phyloP scores from a whole-genome alignment of 2,329 filamentous ascomycete genomes.

The Aspergillus aculeatinus region DNA sequence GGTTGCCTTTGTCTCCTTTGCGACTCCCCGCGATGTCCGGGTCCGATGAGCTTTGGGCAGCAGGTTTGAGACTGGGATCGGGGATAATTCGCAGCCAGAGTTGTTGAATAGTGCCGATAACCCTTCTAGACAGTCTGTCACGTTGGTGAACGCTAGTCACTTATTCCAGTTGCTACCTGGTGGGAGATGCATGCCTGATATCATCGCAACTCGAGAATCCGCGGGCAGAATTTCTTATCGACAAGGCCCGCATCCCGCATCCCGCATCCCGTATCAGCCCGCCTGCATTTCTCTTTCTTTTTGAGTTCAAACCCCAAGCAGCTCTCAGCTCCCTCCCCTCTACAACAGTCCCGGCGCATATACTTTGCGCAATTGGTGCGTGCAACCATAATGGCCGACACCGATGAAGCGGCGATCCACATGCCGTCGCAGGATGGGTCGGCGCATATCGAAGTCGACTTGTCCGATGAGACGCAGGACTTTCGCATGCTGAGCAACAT shows the following conservation, averaged over 20 bases:
- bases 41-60: slow-evolving; percentile 14
- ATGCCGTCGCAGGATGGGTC: slow-evolving; percentile 29
- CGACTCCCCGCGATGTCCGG: slow-evolving; percentile 7
- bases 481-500: slow-evolving; percentile 70
- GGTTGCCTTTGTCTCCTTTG: neutral
- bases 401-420: slow-evolving; percentile 44
- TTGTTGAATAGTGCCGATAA: neutral
- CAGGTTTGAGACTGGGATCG: neutral
- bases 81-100: neutral
- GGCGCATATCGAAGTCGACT: slow-evolving; percentile 56
- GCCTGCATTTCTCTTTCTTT: slow-evolving; percentile 1
- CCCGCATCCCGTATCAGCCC: slow-evolving; percentile 5
- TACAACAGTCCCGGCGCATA: neutral
- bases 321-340: neutral
- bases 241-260: neutral
- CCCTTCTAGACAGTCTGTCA: neutral
- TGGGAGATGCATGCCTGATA: neutral
- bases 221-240: slow-evolving; percentile 8
- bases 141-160: neutral
- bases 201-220: neutral
- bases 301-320: neutral
- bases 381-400: slow-evolving; percentile 41
- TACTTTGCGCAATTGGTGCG: neutral
- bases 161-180: neutral
- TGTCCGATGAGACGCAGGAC: slow-evolving; percentile 81